phyloP scores from a whole-genome alignment of 768 basidiomycete species.

The button mushroom (Agaricus bisporus) region DNA sequence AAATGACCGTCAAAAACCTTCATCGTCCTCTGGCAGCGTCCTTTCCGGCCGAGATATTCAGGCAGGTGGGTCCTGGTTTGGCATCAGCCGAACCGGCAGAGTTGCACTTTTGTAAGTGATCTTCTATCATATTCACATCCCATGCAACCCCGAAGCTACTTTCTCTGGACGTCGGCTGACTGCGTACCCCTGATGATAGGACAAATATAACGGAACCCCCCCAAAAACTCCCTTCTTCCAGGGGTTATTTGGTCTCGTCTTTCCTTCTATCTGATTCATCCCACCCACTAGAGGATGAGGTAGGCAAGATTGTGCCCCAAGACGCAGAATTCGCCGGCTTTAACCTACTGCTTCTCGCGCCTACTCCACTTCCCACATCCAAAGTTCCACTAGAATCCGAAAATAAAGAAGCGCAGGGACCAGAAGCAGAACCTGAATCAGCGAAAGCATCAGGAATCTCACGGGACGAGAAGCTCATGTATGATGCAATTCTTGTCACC shows the following conservation, averaged over 20 bases:
- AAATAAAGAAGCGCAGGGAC: background rate
- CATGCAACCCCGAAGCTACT: constrained; percentile 1
- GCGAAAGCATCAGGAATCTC: background rate
- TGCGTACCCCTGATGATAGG: constrained; percentile 33
- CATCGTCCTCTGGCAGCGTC: constrained; percentile 27
- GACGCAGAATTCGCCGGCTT: constrained; percentile 69
- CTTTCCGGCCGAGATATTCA: constrained; percentile 70
- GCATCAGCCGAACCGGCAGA: constrained; percentile 57
- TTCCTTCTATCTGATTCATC: constrained; percentile 55
- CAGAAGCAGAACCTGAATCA: constrained; percentile 1
- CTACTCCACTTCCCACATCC: constrained; percentile 23
- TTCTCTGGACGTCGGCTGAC: constrained; percentile 7
- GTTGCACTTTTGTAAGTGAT: constrained; percentile 64
- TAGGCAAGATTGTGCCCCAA: constrained; percentile 37
- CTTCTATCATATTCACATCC: background rate
- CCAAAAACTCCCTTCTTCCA: constrained; percentile 44
- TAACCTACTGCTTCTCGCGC: constrained; percentile 67
- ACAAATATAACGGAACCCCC: constrained; percentile 81
- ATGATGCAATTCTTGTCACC: constrained; percentile 54
- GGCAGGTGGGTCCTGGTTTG: constrained; percentile 83
- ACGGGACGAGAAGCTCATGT: constrained; percentile 19
- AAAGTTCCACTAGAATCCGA: constrained; percentile 17
- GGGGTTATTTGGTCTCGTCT: constrained; percentile 62
- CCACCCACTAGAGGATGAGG: constrained; percentile 42
- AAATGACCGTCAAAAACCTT: background rate